phyloP scores from a whole-genome alignment of 2,329 filamentous ascomycete genomes.

The Fusarium sp. region DNA sequence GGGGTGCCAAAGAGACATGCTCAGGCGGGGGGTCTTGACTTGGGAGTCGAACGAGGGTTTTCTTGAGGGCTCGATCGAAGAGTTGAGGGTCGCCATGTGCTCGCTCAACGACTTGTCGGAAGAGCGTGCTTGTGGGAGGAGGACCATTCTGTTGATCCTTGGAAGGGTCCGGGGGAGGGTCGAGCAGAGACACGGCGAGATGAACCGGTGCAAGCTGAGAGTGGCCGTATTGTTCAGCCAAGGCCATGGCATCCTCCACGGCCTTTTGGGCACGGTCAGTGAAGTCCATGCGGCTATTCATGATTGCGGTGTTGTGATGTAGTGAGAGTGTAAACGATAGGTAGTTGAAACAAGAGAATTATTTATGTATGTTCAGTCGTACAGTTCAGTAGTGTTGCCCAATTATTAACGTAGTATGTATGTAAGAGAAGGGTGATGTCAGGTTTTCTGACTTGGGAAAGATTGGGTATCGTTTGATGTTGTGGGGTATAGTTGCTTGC shows the following conservation, averaged over 20 bases:
- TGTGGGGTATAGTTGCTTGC: constrained; percentile 31
- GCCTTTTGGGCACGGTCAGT: constrained; percentile 93
- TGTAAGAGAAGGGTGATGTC: constrained; percentile 20
- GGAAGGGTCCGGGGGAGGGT: constrained; percentile 76
- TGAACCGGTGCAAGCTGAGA: constrained; percentile 91
- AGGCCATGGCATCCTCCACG: constrained; percentile 83
- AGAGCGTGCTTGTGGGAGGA: constrained; percentile 75
- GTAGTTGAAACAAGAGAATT: constrained; percentile 7
- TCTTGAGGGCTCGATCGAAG: constrained; percentile 90
- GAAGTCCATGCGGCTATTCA: constrained; percentile 86
- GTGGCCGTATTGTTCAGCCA: constrained; percentile 91
- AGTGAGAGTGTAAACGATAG: constrained; percentile 1
- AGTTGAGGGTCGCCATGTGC: constrained; percentile 92
- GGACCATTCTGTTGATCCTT: constrained; percentile 84
- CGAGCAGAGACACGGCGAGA: constrained; percentile 82
- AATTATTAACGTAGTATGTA: not conserved
- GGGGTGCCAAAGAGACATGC: constrained; percentile 80
- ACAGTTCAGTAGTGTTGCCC: constrained; percentile 14
- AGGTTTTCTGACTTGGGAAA: constrained; percentile 33
- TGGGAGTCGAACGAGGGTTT: constrained; percentile 85
- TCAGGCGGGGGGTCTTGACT: constrained; percentile 96
- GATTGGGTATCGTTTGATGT: constrained; percentile 37
- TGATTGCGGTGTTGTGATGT: constrained; percentile 49
- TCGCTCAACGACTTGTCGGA: constrained; percentile 92
- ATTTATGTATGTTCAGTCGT: not conserved